Conservation (phyloP, 768 basidiomycete genomes). For the Sporobolomyces roseus region DNA sequence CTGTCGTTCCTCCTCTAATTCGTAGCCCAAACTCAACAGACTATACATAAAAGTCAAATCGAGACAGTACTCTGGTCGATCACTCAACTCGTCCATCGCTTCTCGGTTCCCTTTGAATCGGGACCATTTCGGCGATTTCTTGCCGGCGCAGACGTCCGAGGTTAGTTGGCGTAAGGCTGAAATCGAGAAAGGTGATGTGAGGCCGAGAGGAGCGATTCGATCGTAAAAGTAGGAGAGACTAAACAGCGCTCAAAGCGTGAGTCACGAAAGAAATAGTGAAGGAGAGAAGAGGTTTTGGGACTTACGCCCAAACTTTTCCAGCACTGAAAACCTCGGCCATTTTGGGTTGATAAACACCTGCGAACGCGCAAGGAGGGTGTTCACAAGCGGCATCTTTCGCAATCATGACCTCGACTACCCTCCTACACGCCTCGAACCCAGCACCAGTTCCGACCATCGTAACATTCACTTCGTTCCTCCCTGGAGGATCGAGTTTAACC, state of each 20-base stretch:
- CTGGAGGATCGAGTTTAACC: slow-evolving; percentile 61
- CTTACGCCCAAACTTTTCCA: slow-evolving; percentile 55
- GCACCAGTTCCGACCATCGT: slow-evolving; percentile 80
- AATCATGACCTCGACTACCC: slow-evolving; percentile 79
- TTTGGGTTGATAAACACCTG: slow-evolving; percentile 94
- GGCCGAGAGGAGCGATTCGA: slow-evolving; percentile 69
- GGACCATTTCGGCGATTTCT: slow-evolving; percentile 60
- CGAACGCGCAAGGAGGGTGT: slow-evolving; percentile 90
- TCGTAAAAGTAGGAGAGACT: slow-evolving; percentile 94
- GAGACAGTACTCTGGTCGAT: slow-evolving; percentile 87
- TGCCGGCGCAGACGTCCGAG: slow-evolving; percentile 68
- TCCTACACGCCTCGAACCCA: slow-evolving; percentile 79
- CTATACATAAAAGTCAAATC: slow-evolving; percentile 95
- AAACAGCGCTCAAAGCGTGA: not conserved
- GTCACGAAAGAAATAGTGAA: not conserved
- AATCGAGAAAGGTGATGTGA: slow-evolving; percentile 44
- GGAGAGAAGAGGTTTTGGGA: no score
- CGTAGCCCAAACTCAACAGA: slow-evolving; percentile 81
- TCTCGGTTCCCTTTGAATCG: slow-evolving; percentile 49
- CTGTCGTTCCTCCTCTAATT: slow-evolving; percentile 66
- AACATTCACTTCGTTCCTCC: slow-evolving; percentile 57
- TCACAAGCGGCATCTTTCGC: slow-evolving; percentile 94
- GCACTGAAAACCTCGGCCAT: slow-evolving; percentile 78
- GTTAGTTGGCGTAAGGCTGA: slow-evolving; percentile 54
- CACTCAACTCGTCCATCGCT: slow-evolving; percentile 67